Evolutionary conservation across 2,329 filamentous ascomycete species (phyloP), one percentile per base, ranked within the genome.

Genomic region (Chaetomiaceae sp.): DNA sequence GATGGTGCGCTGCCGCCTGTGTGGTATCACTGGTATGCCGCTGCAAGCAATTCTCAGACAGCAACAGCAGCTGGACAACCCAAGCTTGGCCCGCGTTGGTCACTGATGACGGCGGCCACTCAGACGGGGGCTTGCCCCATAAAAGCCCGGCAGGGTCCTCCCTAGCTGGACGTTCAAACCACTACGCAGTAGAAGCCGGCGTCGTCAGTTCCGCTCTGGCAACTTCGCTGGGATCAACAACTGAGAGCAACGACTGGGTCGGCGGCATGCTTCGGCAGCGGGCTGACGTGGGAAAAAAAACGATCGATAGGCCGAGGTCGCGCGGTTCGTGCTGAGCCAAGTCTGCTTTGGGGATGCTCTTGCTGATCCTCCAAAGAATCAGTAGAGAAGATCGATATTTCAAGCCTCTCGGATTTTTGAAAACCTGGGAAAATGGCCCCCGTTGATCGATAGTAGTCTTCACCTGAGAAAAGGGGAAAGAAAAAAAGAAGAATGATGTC

Each of bases 181-280:
- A n/a, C n/a, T n/a, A n/a, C n/a, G n/a, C n/a, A n/a, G n/a, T n/a
- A n/a, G n/a, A n/a, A n/a, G n/a, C n/a, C n/a, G n/a, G n/a, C n/a
- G n/a, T n/a, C n/a, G n/a, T 24, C 12, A 17, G 11, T 30, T 9
- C 34, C 38, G 33, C 22, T 29, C 8, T 26, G 29, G 29, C 3
- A 3, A n/a, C 7, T n/a, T 29, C 12, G 19, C 30, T 34, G 33
- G 18, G 14, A 26, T 30, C 38, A 41, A 38, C 30, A 24, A 44
- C 41, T 44, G 41, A 26, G 40, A n/a, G 24, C 38, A 41, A 38
- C 30, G 32, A 44, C 41, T 44, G 41, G 32, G 40, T 19, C 34
- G 18, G 20, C 26, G 37, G 39, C 32, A 34, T 44, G 40, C 18
- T 38, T 39, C 27, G 27, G 20, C 9, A 11, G 7, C 34, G 6